Conservation (phyloP, 768 basidiomycete genomes). For the Chiua virens region DNA sequence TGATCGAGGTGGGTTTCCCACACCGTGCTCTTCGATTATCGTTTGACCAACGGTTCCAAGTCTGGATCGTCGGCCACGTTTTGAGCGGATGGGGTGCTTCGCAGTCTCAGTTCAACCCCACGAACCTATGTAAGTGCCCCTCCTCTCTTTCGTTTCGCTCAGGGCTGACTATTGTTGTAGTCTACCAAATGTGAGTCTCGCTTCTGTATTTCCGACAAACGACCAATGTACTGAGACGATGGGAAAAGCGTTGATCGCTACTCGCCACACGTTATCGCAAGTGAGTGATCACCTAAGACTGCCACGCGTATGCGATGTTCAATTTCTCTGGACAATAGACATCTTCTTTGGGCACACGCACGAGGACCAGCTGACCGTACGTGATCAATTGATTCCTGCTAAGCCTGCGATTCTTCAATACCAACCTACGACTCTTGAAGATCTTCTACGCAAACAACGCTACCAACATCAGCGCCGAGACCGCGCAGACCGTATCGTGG, state of each 20-base stretch:
- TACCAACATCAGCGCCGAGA: conserved; percentile 53
- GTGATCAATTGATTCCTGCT: background rate
- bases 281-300: too few relatives aligned
- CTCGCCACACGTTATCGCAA: conserved; percentile 48
- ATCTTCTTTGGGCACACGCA: conserved; percentile 69
- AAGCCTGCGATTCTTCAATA: background rate
- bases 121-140: conserved; percentile 40
- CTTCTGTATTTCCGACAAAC: too few relatives aligned
- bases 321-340: conserved; percentile 38
- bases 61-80: conserved; percentile 53
- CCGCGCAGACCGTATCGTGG: conserved; percentile 53
- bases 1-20: conserved; percentile 36
- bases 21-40: background rate
- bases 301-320: too few relatives aligned
- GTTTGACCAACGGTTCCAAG: conserved; percentile 20
- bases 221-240: background rate
- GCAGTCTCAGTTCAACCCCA: conserved; percentile 41
- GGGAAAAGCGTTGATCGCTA: conserved; percentile 40
- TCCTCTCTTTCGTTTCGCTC: background rate
- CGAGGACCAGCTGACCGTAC: conserved; percentile 64
- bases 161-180: conserved; percentile 22
- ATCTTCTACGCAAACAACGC: conserved; percentile 74
- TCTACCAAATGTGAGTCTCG: conserved; percentile 46
- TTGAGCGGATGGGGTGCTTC: conserved; percentile 47
- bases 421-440: conserved; percentile 27